These are phyloP conservation scores for Tolypocladium amazonense DNA, from an alignment of 2,329 filamentous ascomycete genomes.

Conservation along the genomic window DNA sequence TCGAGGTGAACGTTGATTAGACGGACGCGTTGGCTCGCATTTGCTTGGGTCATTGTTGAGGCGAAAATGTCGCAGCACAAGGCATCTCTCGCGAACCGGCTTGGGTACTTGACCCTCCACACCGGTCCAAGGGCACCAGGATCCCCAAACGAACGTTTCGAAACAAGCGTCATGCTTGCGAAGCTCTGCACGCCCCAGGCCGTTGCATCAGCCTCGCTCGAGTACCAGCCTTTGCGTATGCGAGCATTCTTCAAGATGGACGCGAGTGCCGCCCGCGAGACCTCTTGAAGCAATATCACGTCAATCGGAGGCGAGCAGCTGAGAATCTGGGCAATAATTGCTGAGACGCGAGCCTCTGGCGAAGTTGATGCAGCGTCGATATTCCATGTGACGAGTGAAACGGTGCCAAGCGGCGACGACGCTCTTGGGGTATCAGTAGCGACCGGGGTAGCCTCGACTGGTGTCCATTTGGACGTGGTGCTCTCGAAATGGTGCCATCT, in stretches of 20 bases:
- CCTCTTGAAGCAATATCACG: neutral
- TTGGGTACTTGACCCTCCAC: neutral
- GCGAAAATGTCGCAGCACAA: neutral
- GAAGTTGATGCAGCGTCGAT: neutral
- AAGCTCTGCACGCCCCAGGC: neutral
- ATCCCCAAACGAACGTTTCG: neutral
- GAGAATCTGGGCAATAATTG: neutral
- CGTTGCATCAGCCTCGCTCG: neutral
- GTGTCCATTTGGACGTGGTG: neutral
- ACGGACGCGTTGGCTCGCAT: neutral
- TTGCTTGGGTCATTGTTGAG: neutral
- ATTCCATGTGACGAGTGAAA: neutral
- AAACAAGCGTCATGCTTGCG: neutral
- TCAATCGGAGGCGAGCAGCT: neutral
- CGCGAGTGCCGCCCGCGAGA: neutral
- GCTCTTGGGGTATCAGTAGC: neutral
- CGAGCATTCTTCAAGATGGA: neutral
- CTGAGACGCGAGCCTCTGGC: neutral
- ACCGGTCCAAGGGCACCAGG: neutral
- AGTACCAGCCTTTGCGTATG: neutral
- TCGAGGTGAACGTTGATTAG: neutral
- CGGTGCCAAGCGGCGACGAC: neutral
- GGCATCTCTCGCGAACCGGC: neutral
- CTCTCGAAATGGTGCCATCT: neutral
- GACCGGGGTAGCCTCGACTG: neutral